Conservation (phyloP, 306 rosid genomes). For the Gastrolobium villosum region DNA sequence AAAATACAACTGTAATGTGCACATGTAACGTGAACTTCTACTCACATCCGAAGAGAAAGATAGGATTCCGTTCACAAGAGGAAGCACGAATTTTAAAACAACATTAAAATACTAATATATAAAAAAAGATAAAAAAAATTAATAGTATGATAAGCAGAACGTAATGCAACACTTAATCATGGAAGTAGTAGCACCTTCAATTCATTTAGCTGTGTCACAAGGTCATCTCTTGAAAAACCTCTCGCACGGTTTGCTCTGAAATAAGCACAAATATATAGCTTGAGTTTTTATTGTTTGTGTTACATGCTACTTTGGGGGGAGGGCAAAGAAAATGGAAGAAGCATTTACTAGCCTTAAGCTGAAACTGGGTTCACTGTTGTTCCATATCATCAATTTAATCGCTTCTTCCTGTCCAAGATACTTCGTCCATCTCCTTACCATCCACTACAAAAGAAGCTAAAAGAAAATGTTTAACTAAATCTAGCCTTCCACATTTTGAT, state of each 20-base stretch:
- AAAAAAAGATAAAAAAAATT: not conserved
- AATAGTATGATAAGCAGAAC: constrained; percentile 35
- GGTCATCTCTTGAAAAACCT: constrained; percentile 80
- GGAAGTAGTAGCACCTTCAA: constrained; percentile 65
- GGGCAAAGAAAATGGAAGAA: constrained; percentile 34
- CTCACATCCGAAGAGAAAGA: constrained; percentile 7
- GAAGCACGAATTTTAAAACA: constrained; percentile 30
- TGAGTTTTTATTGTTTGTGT: constrained; percentile 41
- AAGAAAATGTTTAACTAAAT: constrained; percentile 29
- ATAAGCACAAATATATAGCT: constrained; percentile 44
- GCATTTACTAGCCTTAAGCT: constrained; percentile 73
- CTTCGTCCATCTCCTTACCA: constrained; percentile 88
- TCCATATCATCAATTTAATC: constrained; percentile 85
- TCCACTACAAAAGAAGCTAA: constrained; percentile 70
- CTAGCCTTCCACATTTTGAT: constrained; percentile 13
- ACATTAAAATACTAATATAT: not conserved
- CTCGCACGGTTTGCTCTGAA: constrained; percentile 75
- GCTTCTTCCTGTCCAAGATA: constrained; percentile 87
- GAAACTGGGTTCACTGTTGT: constrained; percentile 84
- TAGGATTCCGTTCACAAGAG: constrained; percentile 9
- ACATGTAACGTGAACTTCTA: constrained; percentile 9
- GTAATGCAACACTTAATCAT: constrained; percentile 29
- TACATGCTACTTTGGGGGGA: constrained; percentile 28
- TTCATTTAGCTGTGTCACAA: constrained; percentile 66
- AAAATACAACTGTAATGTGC: constrained; percentile 13